Evolutionary conservation across 257 asterid species (phyloP), one percentile per base, ranked within the genome.

Genomic region (Haberlea rhodopensis): DNA sequence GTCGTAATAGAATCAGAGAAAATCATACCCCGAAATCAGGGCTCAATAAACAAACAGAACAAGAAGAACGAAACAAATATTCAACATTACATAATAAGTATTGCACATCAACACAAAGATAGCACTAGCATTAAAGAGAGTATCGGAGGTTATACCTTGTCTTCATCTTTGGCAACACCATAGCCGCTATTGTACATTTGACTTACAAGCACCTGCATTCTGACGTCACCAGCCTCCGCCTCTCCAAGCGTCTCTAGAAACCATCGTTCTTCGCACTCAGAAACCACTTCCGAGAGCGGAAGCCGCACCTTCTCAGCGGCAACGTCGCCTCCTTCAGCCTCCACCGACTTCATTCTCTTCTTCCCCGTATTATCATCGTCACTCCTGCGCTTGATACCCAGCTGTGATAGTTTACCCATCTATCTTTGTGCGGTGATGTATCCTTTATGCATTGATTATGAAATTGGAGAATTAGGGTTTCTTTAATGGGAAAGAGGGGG

Each of bases 171-270:
- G 65, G 82, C 43, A 32, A 88, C 67, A 19, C 94, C 96, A 66
- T 88, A 88, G 59, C 96, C 96, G 24, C 53, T 57, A 56, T 55
- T 62, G 52, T 85, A 88, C 96, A 88, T 88, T 91, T 88, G 96
- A 20, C 72, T 81, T 3, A 84, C 79, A 40, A 88, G 78, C 72
- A 88, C 86, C 86, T 88, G 96, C 94, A 85, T 88, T 60, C 70
- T 85, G 62, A 80, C 55, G 45, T 88, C 94, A n/a, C 96, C 96
- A 6, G 77, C 69, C 70, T 69, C 84, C 3, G 96, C 96, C 76
- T 88, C 96, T 74, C 77, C 80, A 18, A 88, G 91, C 64, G 94
- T 77, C 59, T 88, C 96, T 29, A 68, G 79, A 60, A 83, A 88
- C 96, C 96, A 88, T 67, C 94, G 79, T 61, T 62, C 67, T 2